Conservation (phyloP, 495 filamentous ascomycete genomes). For the Tuber aestivum region DNA sequence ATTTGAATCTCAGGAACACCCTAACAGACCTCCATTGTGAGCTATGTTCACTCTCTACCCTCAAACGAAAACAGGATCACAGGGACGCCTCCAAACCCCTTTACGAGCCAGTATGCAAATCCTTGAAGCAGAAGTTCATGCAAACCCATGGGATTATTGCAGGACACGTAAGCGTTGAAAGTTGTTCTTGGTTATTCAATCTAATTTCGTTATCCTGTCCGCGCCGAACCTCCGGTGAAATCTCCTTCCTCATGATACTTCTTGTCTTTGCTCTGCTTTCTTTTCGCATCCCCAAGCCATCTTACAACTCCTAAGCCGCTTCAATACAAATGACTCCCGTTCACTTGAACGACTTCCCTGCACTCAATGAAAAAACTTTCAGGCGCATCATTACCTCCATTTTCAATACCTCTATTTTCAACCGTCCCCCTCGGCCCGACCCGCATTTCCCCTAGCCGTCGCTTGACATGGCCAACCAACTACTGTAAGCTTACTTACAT, state of each 20-base stretch:
- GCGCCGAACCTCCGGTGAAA: background rate
- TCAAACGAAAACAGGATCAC: constrained; percentile 55
- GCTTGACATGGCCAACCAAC: background rate
- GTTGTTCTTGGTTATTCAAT: background rate
- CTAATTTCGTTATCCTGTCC: background rate
- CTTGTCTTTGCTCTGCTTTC: background rate
- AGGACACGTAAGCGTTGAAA: background rate
- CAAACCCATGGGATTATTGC: too few species aligned
- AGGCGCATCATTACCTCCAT: background rate
- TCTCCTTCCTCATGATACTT: background rate
- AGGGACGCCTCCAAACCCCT: constrained; percentile 51
- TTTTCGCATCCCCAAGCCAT: background rate
- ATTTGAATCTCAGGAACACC: constrained; percentile 76
- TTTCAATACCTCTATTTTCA: background rate
- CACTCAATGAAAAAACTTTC: background rate
- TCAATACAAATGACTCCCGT: background rate
- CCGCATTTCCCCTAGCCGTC: background rate
- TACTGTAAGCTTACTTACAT: background rate
- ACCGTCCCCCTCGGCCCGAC: background rate
- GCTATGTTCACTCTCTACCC: constrained; percentile 46
- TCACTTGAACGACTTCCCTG: background rate
- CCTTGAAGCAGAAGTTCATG: constrained; percentile 53
- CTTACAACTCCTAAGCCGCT: background rate
- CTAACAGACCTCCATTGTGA: constrained; percentile 65
- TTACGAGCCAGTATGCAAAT: constrained; percentile 70